Evolutionary conservation across 129 eudicot genomes (phyloP), one percentile per base, ranked within the genome.

Genomic region (Centaurea solstitialis): DNA sequence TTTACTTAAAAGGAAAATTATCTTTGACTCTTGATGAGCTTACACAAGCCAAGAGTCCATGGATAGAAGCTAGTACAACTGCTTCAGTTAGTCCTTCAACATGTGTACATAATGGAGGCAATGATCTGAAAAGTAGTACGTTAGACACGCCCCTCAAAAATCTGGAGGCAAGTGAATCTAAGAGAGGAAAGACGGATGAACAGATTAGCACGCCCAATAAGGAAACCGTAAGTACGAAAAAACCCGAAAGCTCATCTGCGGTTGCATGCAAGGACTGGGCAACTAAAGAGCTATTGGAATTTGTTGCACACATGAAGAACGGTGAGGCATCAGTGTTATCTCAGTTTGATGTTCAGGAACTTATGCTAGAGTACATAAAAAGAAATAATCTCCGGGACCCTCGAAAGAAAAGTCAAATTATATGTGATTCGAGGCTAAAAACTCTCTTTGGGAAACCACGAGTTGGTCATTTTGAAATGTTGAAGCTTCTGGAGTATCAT

Each of bases 391-490:
- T 94, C 12, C 88, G 89, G 18, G 97, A 89, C 71, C 98, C 93
- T 47, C 94, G 82, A 22, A 89, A 76, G 75, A 90, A 91, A 81
- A 89, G 95, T 79, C 97, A 94, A 83, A 88, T 94, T 4, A 73
- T 89, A 23, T 94, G 98, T 84, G 98, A 94, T 86, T 71, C 38
- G 30, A 88, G 97, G 90, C 91, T 94, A 64, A 79, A 78, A 76
- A 85, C 50, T 85, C 80, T 94, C 43, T 94, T 94, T 82, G 90
- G 91, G 45, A 94, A 87, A 82, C 87, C 88, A 69, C 85, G 92
- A n/a, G 94, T 92, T 76, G 95, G 94, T 45, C 97, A 85, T 71
- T 87, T 88, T 79, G 98, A 94, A 82, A 92, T 90, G 98, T 84
- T 87, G 37, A 88, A 88, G 88, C 93, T 91, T 89, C 93, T 94